Percentiles rank a stretch among this genome's conserved stretches.
Conservation (phyloP, 805 yeast genomes). For the Grigorovia yakushimaensis region DNA sequence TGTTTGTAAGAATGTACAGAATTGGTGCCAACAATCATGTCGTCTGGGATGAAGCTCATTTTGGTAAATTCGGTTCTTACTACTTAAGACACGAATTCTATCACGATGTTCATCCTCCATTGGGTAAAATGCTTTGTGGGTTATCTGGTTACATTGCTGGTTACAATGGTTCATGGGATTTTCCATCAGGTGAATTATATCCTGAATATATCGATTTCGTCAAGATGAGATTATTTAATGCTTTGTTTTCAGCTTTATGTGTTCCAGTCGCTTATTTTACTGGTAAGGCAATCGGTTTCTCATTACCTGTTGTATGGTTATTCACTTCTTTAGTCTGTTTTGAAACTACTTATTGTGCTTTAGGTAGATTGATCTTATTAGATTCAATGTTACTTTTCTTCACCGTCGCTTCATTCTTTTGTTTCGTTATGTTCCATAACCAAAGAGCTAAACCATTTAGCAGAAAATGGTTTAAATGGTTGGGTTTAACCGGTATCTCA, state of each 20-base stretch:
- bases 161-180: slow-evolving; percentile 67
- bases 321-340: slow-evolving; percentile 54
- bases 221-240: slow-evolving; percentile 64
- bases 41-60: slow-evolving; percentile 88
- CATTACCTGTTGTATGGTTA: slow-evolving; percentile 44
- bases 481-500: slow-evolving; percentile 69
- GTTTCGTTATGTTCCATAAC: slow-evolving; percentile 47
- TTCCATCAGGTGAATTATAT: slow-evolving; percentile 55
- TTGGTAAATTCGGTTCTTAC: slow-evolving; percentile 79
- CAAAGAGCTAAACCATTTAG: slow-evolving; percentile 44
- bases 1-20: slow-evolving; percentile 48
- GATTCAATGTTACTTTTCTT: slow-evolving; percentile 72
- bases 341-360: slow-evolving; percentile 59
- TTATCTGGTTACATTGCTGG: slow-evolving; percentile 70
- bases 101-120: slow-evolving; percentile 82
- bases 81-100: slow-evolving; percentile 73
- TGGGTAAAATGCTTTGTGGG: slow-evolving; percentile 75
- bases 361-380: slow-evolving; percentile 64
- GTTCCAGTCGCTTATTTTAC: slow-evolving; percentile 67
- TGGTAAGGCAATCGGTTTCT: slow-evolving; percentile 47
- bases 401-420: slow-evolving; percentile 58
- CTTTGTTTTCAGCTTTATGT: slow-evolving; percentile 53
- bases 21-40: slow-evolving; percentile 50
- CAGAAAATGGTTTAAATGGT: slow-evolving; percentile 92
- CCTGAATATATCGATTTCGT: slow-evolving; percentile 54